Evolutionary conservation across 2,329 filamentous ascomycete genomes (phyloP).

Genomic region (Paecilomyces sp.): DNA sequence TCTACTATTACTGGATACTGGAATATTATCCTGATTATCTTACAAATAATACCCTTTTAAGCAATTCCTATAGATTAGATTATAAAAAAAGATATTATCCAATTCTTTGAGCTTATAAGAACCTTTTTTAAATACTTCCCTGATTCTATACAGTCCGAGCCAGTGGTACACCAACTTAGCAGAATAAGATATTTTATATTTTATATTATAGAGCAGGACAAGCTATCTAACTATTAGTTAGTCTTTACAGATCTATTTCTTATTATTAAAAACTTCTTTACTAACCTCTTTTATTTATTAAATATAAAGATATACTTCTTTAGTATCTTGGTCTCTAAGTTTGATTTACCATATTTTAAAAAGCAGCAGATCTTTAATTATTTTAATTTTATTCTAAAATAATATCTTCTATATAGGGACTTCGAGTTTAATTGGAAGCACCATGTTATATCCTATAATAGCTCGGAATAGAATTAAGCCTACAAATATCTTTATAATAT

Average conservation of each 20-base stretch:
- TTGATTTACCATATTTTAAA: not conserved
- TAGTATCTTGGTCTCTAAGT: not conserved
- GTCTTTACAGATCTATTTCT: not conserved
- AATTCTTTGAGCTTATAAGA: not conserved
- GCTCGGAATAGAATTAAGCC: not conserved
- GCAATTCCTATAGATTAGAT: not conserved
- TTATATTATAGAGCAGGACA: not conserved
- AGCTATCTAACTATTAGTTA: not conserved
- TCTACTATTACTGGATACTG: not conserved
- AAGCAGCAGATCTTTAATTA: not conserved
- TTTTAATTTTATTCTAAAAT: not conserved
- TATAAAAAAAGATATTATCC: not conserved
- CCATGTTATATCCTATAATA: not conserved
- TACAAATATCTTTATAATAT: not conserved
- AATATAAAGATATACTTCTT: not conserved
- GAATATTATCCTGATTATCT: not conserved
- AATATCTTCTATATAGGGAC: not conserved
- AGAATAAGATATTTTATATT: not conserved
- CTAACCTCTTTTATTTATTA: not conserved
- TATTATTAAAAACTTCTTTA: not conserved
- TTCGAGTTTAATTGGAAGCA: not conserved
- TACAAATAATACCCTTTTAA: not conserved
- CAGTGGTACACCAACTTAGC: not conserved
- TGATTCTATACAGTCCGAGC: not conserved
- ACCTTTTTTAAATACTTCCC: not conserved